Evolutionary conservation across 78 protist species (phyloP).

Genomic region (Ministeria vibrans): DNA sequence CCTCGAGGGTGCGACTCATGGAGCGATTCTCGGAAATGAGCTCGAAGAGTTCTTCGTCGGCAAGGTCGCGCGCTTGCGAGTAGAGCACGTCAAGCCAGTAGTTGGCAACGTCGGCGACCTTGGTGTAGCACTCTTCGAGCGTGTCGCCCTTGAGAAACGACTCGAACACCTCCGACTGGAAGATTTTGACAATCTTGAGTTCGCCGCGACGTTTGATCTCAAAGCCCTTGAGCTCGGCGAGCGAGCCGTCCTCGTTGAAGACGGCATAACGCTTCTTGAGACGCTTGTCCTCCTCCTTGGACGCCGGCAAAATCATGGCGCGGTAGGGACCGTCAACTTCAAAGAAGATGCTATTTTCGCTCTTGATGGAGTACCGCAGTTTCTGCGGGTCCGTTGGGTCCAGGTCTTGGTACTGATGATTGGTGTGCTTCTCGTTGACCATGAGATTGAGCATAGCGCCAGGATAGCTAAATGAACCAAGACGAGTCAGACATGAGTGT

Average conservation of each 20-base stretch:
- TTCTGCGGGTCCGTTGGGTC: background rate
- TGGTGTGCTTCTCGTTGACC: conserved; percentile 70
- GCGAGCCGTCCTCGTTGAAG: conserved; percentile 78
- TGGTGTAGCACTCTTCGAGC: conserved; percentile 75
- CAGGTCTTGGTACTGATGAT: conserved; percentile 90
- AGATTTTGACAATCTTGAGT: conserved; percentile 89
- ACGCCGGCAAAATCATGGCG: conserved; percentile 95
- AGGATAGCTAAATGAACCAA: conserved; percentile 75
- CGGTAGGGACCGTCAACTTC: conserved; percentile 99
- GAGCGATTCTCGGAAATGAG: conserved; percentile 72
- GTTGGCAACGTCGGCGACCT: conserved; percentile 82
- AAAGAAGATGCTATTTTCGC: conserved; percentile 90
- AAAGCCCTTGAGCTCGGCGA: conserved; percentile 95
- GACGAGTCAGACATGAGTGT: too few species aligned
- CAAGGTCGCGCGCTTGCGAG: conserved; percentile 19
- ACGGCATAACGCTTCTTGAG: conserved; percentile 94
- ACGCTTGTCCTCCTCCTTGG: conserved; percentile 86
- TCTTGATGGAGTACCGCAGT: conserved; percentile 13
- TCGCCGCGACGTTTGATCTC: conserved; percentile 99
- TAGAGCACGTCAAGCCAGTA: conserved; percentile 85
- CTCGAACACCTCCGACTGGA: conserved; percentile 85
- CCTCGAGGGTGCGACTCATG: conserved; percentile 81
- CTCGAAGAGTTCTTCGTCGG: conserved; percentile 78
- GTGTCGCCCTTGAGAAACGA: conserved; percentile 64
- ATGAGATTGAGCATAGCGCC: conserved; percentile 85